Percentiles rank a stretch among this genome's conserved stretches.
phyloP scores from a whole-genome alignment of 169 alveolate species.

The Besnoitia besnoiti region DNA sequence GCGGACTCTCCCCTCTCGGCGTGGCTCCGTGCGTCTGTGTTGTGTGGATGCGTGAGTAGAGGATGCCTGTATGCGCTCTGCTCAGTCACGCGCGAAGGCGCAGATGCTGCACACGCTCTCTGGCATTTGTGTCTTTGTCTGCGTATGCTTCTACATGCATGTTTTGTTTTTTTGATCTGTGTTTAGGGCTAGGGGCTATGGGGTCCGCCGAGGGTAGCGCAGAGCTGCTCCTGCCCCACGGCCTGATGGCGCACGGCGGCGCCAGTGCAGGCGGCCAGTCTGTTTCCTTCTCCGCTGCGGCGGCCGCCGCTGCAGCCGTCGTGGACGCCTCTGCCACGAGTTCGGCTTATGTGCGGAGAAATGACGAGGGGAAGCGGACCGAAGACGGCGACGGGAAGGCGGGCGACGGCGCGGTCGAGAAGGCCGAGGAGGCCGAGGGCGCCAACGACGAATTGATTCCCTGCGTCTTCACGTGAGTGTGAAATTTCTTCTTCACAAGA shows the following conservation, averaged over 20 bases:
- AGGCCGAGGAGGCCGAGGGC: neutral
- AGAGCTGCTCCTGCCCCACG: neutral
- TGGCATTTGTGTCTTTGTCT: no score
- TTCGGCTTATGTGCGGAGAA: neutral
- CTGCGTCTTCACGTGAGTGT: conserved; percentile 28
- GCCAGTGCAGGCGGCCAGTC: neutral
- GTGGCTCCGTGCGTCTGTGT: no score
- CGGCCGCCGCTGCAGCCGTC: conserved; percentile 10
- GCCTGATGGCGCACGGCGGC: neutral
- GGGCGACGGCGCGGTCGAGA: neutral
- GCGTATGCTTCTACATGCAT: no score
- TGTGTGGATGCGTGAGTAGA: no score
- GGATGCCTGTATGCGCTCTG: no score
- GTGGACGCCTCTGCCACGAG: neutral
- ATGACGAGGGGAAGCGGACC: neutral
- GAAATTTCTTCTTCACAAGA: neutral
- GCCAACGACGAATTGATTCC: neutral
- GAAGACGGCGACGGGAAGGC: neutral
- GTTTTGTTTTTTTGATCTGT: no score
- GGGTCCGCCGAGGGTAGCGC: neutral
- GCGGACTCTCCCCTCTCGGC: no score
- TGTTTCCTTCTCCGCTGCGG: neutral
- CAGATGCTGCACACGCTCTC: no score
- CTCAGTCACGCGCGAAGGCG: no score
- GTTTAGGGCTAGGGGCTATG: no score